These are phyloP conservation scores for Obelidium mucronatum DNA, from an alignment of 192 early-diverging fungal species.

Conservation along the genomic window DNA sequence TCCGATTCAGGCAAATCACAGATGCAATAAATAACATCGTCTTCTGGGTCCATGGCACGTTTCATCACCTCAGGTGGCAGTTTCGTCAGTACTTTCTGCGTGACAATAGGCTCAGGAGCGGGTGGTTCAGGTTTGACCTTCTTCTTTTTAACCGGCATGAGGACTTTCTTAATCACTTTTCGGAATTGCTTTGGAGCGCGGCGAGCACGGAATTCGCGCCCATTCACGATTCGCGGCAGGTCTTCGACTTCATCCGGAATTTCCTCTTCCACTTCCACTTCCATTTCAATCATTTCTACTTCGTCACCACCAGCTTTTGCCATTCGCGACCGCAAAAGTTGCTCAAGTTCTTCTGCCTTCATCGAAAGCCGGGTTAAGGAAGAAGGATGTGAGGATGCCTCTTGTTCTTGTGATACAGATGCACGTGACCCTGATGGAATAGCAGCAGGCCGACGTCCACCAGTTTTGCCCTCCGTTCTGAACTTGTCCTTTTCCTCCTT, in stretches of 20 bases:
- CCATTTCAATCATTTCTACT: slow-evolving; percentile 27
- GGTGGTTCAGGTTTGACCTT: no score
- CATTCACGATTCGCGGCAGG: slow-evolving; percentile 14
- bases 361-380: not conserved
- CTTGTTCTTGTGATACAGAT: no score
- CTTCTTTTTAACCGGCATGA: slow-evolving; percentile 7
- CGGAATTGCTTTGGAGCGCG: slow-evolving; percentile 23
- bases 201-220: slow-evolving; percentile 25
- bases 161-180: slow-evolving; percentile 26
- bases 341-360: slow-evolving; percentile 1
- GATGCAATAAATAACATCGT: slow-evolving; percentile 32
- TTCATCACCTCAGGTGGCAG: slow-evolving; percentile 7
- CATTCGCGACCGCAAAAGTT: not conserved
- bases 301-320: not conserved
- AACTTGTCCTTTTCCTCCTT: not conserved
- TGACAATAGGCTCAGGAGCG: not conserved
- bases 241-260: not conserved
- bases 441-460: not conserved
- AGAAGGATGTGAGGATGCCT: no score
- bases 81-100: not conserved
- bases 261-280: slow-evolving; percentile 29
- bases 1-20: slow-evolving; percentile 24
- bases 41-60: slow-evolving; percentile 9
- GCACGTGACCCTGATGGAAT: no score
- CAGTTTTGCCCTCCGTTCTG: not conserved